These are phyloP conservation scores for Iberis pinnata DNA, from an alignment of 345 rosid species.

Conservation along the genomic window DNA sequence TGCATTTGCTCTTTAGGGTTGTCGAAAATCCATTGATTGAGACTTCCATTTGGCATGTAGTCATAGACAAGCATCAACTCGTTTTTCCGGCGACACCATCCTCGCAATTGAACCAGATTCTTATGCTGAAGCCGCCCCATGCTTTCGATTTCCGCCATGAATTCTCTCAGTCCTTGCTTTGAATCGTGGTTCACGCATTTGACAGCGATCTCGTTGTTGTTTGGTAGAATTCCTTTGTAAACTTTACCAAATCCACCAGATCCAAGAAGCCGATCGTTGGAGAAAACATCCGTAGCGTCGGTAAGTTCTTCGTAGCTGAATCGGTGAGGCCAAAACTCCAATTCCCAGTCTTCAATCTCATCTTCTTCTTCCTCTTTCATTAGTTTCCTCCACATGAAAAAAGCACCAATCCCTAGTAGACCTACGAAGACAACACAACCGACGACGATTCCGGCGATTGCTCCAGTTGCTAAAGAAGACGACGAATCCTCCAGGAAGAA, in stretches of 20 bases:
- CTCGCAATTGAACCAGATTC: constrained; percentile 70
- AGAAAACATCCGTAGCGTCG: constrained; percentile 53
- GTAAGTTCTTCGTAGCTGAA: constrained; percentile 70
- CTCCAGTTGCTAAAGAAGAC: constrained; percentile 47
- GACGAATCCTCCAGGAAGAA: constrained; percentile 40
- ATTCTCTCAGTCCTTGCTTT: constrained; percentile 77
- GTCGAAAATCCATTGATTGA: constrained; percentile 65
- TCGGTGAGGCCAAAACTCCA: constrained; percentile 87
- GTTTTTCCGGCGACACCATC: constrained; percentile 77
- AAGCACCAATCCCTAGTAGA: constrained; percentile 31
- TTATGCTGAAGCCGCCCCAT: constrained; percentile 87
- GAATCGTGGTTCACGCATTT: constrained; percentile 86
- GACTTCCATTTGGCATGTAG: constrained; percentile 80
- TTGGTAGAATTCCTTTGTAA: constrained; percentile 49
- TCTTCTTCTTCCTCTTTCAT: constrained; percentile 40
- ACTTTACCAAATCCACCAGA: constrained; percentile 81
- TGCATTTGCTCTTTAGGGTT: constrained; percentile 43
- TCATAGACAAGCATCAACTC: constrained; percentile 78
- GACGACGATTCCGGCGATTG: constrained; percentile 56
- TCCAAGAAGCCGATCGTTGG: constrained; percentile 58
- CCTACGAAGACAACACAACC: constrained; percentile 41
- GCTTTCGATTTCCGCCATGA: constrained; percentile 95
- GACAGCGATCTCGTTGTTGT: constrained; percentile 55
- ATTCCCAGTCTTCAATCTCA: constrained; percentile 82
- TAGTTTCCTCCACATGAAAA: constrained; percentile 43